A percentile compares a stretch with the other conserved stretches of the same genome.
Conservation (phyloP, 2,329 filamentous ascomycete species). For the Aspergillus pseudotamarii region DNA sequence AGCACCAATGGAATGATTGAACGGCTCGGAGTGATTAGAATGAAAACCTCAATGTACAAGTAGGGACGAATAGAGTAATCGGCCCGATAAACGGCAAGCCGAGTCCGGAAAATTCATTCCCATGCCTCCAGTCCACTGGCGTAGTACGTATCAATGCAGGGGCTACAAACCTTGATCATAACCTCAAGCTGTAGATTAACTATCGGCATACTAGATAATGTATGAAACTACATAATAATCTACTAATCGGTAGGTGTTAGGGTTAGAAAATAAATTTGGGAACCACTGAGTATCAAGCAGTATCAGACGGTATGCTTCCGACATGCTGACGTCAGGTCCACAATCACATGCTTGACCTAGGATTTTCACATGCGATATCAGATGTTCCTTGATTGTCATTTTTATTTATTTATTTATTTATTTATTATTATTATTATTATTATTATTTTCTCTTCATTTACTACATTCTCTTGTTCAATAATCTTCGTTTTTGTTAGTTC, state of each 20-base stretch:
- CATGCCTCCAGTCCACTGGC: background rate
- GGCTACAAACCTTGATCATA: background rate
- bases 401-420: background rate
- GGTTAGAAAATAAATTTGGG: too few species aligned
- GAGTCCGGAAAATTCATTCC: background rate
- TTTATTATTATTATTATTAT: too few species aligned
- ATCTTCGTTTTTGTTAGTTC: background rate
- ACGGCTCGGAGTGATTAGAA: slow-evolving; percentile 5
- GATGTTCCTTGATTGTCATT: background rate
- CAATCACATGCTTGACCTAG: slow-evolving; percentile 9
- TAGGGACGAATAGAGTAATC: background rate
- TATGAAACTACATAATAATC: too few species aligned
- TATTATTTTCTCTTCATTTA: background rate
- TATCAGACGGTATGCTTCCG: background rate
- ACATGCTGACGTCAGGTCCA: slow-evolving; percentile 7
- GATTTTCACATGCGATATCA: slow-evolving; percentile 8
- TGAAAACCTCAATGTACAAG: background rate
- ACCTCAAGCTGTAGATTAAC: background rate
- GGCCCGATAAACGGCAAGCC: background rate
- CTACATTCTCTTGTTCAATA: too few species aligned
- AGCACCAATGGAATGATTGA: background rate
- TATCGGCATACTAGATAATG: too few species aligned
- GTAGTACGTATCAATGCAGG: background rate
- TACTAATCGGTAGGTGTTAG: too few species aligned
- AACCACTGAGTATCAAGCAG: too few species aligned